Evolutionary conservation across 257 asterid genomes (phyloP).

Genomic region (Salvia miltiorrhiza): DNA sequence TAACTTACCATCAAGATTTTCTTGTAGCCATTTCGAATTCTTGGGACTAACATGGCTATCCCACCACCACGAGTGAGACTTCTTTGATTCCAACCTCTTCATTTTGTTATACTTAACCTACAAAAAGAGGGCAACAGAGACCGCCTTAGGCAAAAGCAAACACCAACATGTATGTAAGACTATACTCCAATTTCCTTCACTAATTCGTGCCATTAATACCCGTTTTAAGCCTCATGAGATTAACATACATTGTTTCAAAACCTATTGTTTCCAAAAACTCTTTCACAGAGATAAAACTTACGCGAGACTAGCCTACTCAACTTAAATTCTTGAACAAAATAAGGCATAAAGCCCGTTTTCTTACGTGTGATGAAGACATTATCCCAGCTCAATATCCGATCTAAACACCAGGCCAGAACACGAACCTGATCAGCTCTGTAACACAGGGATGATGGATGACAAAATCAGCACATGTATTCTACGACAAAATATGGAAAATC

Average conservation of each 20-base stretch:
- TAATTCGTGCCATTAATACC: neutral
- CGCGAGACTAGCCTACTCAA: neutral
- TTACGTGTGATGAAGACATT: conserved; percentile 49
- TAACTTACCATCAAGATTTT: conserved; percentile 69
- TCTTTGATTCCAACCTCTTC: conserved; percentile 56
- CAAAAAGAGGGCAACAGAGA: conserved; percentile 5
- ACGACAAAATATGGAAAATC: neutral
- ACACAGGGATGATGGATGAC: neutral
- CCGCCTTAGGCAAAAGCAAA: neutral
- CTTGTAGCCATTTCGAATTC: conserved; percentile 86
- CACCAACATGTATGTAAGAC: neutral
- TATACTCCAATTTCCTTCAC: neutral
- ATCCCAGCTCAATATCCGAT: conserved; percentile 7
- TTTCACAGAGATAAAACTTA: conserved; percentile 1
- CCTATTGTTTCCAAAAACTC: neutral
- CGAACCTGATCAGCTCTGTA: conserved; percentile 29
- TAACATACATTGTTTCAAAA: neutral
- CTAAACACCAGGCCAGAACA: neutral
- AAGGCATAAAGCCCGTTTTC: conserved; percentile 6
- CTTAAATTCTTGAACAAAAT: neutral
- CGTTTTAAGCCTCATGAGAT: neutral
- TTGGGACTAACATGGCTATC: conserved; percentile 87
- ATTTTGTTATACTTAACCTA: conserved; percentile 50
- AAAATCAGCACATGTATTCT: neutral
- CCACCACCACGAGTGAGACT: conserved; percentile 94